Base-by-base conservation (phyloP, 2,329 filamentous ascomycete species). In the Fusarium ambrosium region DNA sequence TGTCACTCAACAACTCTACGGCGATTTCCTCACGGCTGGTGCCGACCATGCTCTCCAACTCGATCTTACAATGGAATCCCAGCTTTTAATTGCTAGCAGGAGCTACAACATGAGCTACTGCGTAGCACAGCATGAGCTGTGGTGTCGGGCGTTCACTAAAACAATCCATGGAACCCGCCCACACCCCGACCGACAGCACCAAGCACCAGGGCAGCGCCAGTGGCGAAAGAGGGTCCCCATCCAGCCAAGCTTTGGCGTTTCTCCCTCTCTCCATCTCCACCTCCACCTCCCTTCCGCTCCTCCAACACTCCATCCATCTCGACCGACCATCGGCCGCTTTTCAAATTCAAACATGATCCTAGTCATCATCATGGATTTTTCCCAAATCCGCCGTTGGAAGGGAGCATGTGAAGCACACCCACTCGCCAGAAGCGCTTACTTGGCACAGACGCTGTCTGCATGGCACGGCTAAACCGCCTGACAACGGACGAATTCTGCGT, bases 351-450 rank as follows among this genome's bases (percentile, higher is more conserved):
- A 53, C 36, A 73, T 71, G 64, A 73, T 51, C 68, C 45, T 24
- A 41, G 67, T 69, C 72, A 67, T 63, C 72, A 71, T 70, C 67
- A 73, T 77, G 72, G 39, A 64, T 39, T 69, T 68, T 71, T 36
- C 34, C 13, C 34, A 32, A 63, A 66, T 72, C 71, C 45, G 41
- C 65, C 59, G 60, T 72, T 74, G 43, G 60, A 41, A 56, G 34
- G 53, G 59, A 65, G 62, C 41, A 59, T 53, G n/a, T 32, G 60
- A 67, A 48, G n/a, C 34, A 66, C 63, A 70, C 72, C 69, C 63
- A 63, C 62, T 48, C 39, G 18, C 27, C 59, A 60, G 20, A 39
- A 65, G 16, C 14, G 48, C 51, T 45, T 58, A 43, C 56, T 58
- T 34, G 10, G 62, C 48, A 41, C 39, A 27, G 41, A 24, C 45